Percentiles rank a stretch among this genome's conserved stretches.
Conservation (phyloP, 768 basidiomycete genomes). For the Pulveroboletus sp. region DNA sequence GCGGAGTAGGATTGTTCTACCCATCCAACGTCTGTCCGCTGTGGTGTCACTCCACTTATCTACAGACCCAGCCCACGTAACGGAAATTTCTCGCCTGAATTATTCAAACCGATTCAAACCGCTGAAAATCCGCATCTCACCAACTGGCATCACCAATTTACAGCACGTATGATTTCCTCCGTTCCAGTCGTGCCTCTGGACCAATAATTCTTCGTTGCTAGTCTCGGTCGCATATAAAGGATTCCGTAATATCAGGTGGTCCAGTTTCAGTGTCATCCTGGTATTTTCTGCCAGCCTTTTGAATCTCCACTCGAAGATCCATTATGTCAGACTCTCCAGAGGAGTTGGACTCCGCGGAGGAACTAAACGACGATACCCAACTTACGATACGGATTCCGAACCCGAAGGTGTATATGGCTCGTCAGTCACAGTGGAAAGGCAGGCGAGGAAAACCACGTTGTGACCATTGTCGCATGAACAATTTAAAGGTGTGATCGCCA, state of each 20-base stretch:
- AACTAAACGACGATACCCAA: constrained; percentile 45
- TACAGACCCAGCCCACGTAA: constrained; percentile 1
- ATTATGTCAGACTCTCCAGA: constrained; percentile 36
- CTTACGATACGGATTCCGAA: constrained; percentile 66
- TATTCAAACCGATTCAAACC: constrained; percentile 14
- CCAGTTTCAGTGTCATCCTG: constrained; percentile 2
- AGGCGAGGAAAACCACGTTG: constrained; percentile 72
- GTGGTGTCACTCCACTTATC: constrained; percentile 8
- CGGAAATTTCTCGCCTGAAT: constrained; percentile 9
- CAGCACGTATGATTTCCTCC: constrained; percentile 14
- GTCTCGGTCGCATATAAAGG: constrained; percentile 2
- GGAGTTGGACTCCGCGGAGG: constrained; percentile 37
- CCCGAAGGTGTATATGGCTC: constrained; percentile 62
- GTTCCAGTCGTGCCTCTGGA: constrained; percentile 1
- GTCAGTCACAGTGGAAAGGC: constrained; percentile 71
- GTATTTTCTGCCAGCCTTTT: constrained; percentile 18
- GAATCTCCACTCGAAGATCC: constrained; percentile 8
- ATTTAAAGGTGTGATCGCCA: constrained; percentile 55
- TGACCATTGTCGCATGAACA: constrained; percentile 67
- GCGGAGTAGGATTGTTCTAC: constrained; percentile 26
- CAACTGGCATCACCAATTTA: constrained; percentile 5
- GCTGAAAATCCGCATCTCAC: constrained; percentile 7
- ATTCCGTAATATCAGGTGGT: constrained; percentile 5
- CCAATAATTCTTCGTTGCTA: constrained; percentile 9
- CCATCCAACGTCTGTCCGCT: constrained; percentile 20